Evolutionary conservation across 1,284 basidiomycete genomes (phyloP), one percentile per base, ranked within the genome.

Genomic region (Cryptococcus sp.): DNA sequence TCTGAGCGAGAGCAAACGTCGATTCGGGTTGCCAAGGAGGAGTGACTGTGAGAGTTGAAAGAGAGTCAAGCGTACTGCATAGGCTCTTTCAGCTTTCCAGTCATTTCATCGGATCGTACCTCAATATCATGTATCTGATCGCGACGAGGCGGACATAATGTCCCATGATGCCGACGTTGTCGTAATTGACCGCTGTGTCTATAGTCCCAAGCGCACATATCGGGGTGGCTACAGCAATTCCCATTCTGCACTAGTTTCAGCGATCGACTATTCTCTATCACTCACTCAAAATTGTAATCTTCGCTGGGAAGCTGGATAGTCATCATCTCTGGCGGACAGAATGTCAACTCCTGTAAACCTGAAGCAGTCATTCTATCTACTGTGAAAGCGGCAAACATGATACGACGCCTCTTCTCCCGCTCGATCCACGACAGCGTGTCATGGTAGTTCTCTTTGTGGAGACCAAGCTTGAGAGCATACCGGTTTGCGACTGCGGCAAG

Each of bases 271-370:
- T 3, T 5, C 8, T n/a, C 5, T 17, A 16, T 5, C 16, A 25
- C 46, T 47, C 23, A 47, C 46, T 47, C 46, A 20, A 47, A 47
- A 25, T 47, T 47, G 22, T 51, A 40, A 7, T 51, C 50, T 51
- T 51, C 50, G 50, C 50, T 40, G 4, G 50, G 50, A 3, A 51
- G 50, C 41, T 51, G 29, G 26, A 51, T 40, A 8, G 29, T n/a
- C 34, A 51, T 51, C 29, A 22, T 39, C n/a, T 37, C 19, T 17
- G 50, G n/a, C 22, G 29, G 50, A 13, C 29, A 39, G 16, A 51
- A 37, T 15, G 26, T 41, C 20, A 51, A 39, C 39, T 51, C 50
- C 7, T 37, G 29, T 16, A 40, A 15, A 39, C 50, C 50, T 22
- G 50, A 23, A 13, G 50, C 50, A 16, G 50, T 51, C 50, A 37